Evolutionary conservation across 1,284 basidiomycete genomes (phyloP), one percentile per base, ranked within the genome.

Genomic region (Cryptococcus sp.): DNA sequence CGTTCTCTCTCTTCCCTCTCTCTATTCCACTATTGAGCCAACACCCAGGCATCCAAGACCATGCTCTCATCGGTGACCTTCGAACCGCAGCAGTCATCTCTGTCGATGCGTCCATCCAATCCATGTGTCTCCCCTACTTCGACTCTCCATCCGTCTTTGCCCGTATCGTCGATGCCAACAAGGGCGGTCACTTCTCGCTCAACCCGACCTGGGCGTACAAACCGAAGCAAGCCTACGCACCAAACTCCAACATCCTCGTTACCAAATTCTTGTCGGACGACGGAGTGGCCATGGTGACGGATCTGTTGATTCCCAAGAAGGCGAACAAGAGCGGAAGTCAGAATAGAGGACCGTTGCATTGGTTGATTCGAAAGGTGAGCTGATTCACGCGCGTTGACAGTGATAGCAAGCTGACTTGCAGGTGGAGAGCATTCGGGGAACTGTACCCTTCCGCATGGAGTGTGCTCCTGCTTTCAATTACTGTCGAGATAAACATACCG

Each of bases 381-480:
- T n/a, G n/a, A n/a, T n/a, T n/a, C n/a, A n/a, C n/a, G n/a, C n/a
- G n/a, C n/a, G n/a, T n/a, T n/a, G n/a, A n/a, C n/a, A n/a, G n/a
- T n/a, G n/a, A n/a, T n/a, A n/a, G n/a, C n/a, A n/a, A n/a, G n/a
- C n/a, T n/a, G n/a, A n/a, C n/a, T n/a, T n/a, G n/a, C n/a, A n/a
- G n/a, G n/a, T 95, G 22, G 89, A 93, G 74, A 81, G 85, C 52
- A 82, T 93, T 56, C 83, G 90, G 18, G 90, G 91, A 2, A 76
- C 66, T 2, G 75, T 92, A 26, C 82, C 85, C 0, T 76, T 92
- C 49, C 78, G 80, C 47, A 79, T 93, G 69, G 86, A 93, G 73
- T 91, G 87, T 62, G 88, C 88, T 0, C 91, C 91, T 0, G 91
- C 90, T 0, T 95, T 95, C 80, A 85, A 94, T 72, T 95, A 95